These are phyloP conservation scores for Ilex aquifolium DNA, from an alignment of 257 asterid genomes.

Conservation along the genomic window DNA sequence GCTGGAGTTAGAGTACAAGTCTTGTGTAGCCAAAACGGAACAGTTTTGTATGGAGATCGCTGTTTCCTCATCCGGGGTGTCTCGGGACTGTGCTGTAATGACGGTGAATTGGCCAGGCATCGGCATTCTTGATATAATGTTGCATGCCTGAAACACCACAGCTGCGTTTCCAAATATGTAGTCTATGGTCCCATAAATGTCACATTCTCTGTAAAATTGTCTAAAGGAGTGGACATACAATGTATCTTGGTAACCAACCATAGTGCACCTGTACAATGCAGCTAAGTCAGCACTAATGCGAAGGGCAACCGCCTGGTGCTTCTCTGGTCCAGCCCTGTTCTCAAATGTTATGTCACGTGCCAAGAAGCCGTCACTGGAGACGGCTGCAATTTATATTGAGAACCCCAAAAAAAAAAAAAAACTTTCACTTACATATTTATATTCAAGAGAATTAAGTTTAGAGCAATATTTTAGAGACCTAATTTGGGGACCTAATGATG, in stretches of 20 bases:
- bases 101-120: conserved; percentile 59
- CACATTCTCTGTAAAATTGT: conserved; percentile 85
- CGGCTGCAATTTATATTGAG: conserved; percentile 39
- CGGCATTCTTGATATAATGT: conserved; percentile 63
- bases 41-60: conserved; percentile 82
- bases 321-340: conserved; percentile 78
- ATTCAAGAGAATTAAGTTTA: too few species aligned
- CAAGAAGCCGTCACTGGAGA: conserved; percentile 71
- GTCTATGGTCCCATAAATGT: conserved; percentile 78
- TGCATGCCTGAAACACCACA: conserved; percentile 68
- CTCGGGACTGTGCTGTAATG: conserved; percentile 70
- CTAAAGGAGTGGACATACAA: conserved; percentile 69
- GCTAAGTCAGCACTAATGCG: conserved; percentile 67
- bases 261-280: conserved; percentile 57
- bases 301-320: conserved; percentile 87
- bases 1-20: conserved; percentile 30
- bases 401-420: background rate
- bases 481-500: too few species aligned
- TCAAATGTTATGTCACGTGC: conserved; percentile 76
- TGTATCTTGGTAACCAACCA: conserved; percentile 73
- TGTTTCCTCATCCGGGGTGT: conserved; percentile 41
- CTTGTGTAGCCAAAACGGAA: conserved; percentile 53
- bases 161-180: conserved; percentile 91
- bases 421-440: too few species aligned
- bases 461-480: too few species aligned